phyloP scores from a whole-genome alignment of 1,284 basidiomycete genomes.

The Melampsora americana region DNA sequence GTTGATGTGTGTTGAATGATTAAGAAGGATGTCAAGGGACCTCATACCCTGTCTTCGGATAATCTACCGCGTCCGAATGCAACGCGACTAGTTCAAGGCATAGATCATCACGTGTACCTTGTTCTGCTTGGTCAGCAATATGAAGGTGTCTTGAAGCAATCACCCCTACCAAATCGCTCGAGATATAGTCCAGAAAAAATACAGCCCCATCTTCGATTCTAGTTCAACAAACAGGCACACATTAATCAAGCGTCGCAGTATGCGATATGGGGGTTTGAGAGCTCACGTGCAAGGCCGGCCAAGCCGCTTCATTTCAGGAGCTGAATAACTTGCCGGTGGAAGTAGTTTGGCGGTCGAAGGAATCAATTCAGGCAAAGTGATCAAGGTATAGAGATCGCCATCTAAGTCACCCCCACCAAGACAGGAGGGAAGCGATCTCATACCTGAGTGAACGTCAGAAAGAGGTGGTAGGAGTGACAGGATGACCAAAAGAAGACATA shows the following conservation, averaged over 20 bases:
- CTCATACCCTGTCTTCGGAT: slow-evolving; percentile 41
- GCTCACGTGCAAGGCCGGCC: slow-evolving; percentile 59
- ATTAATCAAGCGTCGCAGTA: neutral
- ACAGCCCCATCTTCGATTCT: slow-evolving; percentile 66
- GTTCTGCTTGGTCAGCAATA: slow-evolving; percentile 65
- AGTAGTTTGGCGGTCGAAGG: slow-evolving; percentile 55
- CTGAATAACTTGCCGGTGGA: slow-evolving; percentile 61
- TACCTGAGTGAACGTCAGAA: slow-evolving; percentile 56
- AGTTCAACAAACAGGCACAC: slow-evolving; percentile 6
- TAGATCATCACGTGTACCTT: slow-evolving; percentile 62
- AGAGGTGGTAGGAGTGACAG: neutral
- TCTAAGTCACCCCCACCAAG: slow-evolving; percentile 72
- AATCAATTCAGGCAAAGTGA: slow-evolving; percentile 59
- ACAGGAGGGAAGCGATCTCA: slow-evolving; percentile 65
- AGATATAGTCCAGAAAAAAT: slow-evolving; percentile 70
- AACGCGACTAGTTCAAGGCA: slow-evolving; percentile 65
- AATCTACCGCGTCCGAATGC: slow-evolving; percentile 64
- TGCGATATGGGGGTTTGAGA: neutral
- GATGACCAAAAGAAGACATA: slow-evolving; percentile 50
- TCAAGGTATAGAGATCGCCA: slow-evolving; percentile 62
- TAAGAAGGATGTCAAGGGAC: neutral
- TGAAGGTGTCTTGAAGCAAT: slow-evolving; percentile 62
- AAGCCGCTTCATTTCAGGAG: slow-evolving; percentile 59
- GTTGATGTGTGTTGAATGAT: neutral
- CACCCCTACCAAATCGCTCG: slow-evolving; percentile 63